Conservation (phyloP, 768 basidiomycete genomes). For the Mycena filopes region DNA sequence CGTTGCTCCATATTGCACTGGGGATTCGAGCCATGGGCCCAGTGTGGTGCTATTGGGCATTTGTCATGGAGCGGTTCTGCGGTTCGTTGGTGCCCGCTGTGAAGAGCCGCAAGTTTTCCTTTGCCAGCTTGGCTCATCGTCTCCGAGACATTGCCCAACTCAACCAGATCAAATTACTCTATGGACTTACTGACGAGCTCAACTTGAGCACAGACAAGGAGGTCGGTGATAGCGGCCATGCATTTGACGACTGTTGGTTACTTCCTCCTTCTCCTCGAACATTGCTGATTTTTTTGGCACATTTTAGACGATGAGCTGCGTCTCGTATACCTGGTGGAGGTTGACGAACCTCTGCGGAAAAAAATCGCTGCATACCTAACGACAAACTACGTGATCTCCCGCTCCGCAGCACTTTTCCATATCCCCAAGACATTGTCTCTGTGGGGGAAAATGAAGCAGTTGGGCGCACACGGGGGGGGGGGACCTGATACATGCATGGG, state of each 20-base stretch:
- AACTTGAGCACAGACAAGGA: no score
- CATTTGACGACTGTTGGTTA: not conserved
- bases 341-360: not conserved
- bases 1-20: constrained; percentile 7
- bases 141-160: constrained; percentile 22
- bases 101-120: constrained; percentile 34
- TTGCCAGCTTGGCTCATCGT: constrained; percentile 24
- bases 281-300: no score
- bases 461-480: constrained; percentile 13
- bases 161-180: constrained; percentile 6
- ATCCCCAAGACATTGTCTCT: no score
- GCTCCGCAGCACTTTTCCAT: no score
- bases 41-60: constrained; percentile 39
- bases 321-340: no score
- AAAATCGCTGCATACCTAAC: constrained; percentile 4
- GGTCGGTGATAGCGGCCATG: not conserved
- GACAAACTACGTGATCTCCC: no score
- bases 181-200: not conserved
- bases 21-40: constrained; percentile 34
- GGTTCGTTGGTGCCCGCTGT: constrained; percentile 30
- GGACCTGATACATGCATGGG: constrained; percentile 21
- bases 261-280: no score
- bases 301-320: no score
- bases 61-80: constrained; percentile 40
- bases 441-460: constrained; percentile 21